Evolutionary conservation across 169 alveolate species (phyloP), one percentile per base, ranked within the genome.

Genomic region (Plasmodium ovale): DNA sequence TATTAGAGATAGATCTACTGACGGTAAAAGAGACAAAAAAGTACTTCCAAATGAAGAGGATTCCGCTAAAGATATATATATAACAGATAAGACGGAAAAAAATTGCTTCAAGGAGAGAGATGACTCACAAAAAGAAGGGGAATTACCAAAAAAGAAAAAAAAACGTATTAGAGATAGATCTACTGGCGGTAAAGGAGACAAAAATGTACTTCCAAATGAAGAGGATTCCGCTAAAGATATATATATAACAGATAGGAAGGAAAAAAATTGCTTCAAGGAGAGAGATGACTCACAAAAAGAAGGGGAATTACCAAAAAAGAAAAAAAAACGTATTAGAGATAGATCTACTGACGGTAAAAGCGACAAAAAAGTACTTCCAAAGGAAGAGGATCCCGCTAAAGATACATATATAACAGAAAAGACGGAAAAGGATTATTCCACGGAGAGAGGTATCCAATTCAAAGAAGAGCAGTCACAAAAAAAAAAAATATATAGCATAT

Each of bases 21-120:
- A 4, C 16, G 47, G 29, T 60, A 60, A 60, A 29, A 27, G 3
- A 37, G 29, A 60, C 3, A 23, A 60, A 25, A 60, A 27, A 60
- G 35, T 19, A 60, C 29, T 60, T n/a, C 71, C 71, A 60, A 60
- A 60, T n/a, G 31, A 60, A 60, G 29, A 60, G 29, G 29, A 60
- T 27, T 60, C 25, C 19, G 12, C 51, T 37, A 29, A 3, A 60
- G 0, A 60, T 60, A 60, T 60, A 60, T 27, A 60, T 19, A 60
- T 60, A 47, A 35, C 7, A 6, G 47, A 60, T 60, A 27, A 27
- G 9, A 60, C 1, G 44, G 29, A 60, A 6, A 23, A 60, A 25
- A 25, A 27, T 25, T 39, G 16, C 9, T 39, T 39, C 14, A 39
- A 12, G 14, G 44, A 60, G 29, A 1, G 25, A 37, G 9, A 39